Conservation (phyloP, 257 asterid species). For the Solanum chmielewskii region DNA sequence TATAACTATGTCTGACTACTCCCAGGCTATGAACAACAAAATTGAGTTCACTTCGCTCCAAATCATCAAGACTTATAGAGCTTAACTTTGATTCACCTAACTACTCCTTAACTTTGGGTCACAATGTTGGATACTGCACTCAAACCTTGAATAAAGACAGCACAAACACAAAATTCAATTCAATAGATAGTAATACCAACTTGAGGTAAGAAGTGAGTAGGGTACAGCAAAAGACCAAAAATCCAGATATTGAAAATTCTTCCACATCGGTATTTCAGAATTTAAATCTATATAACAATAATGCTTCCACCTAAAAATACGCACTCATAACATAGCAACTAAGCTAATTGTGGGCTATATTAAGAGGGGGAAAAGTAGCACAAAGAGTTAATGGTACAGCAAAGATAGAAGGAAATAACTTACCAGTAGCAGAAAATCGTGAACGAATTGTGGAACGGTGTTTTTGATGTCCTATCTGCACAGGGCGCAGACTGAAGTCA, state of each 20-base stretch:
- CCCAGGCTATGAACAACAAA: neutral
- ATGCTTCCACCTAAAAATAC: neutral
- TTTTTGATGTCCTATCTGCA: conserved; percentile 26
- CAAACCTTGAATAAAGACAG: neutral
- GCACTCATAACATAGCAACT: neutral
- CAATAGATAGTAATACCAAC: neutral
- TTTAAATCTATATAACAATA: neutral
- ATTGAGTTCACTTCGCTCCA: neutral
- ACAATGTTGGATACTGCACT: neutral
- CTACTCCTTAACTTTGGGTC: neutral
- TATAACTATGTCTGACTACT: neutral
- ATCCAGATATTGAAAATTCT: neutral
- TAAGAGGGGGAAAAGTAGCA: neutral
- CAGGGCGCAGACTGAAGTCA: conserved; percentile 41
- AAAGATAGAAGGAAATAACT: conserved; percentile 9
- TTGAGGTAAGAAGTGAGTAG: neutral
- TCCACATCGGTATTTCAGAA: neutral
- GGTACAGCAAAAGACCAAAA: neutral
- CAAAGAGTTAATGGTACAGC: neutral
- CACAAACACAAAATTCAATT: neutral
- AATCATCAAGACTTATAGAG: neutral
- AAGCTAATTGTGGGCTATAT: neutral
- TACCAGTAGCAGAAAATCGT: conserved; percentile 42
- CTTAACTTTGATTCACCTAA: neutral
- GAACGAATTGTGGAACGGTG: conserved; percentile 54